phyloP scores from a whole-genome alignment of 305 asterid species.

The Fraxinus velutina region DNA sequence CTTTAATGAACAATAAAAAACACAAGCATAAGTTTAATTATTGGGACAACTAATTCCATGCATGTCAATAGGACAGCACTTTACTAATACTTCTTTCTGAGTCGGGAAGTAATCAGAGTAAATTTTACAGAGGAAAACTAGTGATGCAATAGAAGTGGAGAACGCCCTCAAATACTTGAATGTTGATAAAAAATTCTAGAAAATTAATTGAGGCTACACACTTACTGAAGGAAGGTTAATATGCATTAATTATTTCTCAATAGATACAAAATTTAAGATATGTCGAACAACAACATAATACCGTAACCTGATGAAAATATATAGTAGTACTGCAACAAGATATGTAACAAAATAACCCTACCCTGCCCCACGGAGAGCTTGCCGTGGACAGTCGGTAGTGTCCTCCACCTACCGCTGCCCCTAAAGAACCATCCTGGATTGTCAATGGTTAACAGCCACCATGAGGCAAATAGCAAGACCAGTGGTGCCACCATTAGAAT shows the following conservation, averaged over 20 bases:
- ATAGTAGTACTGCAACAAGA: constrained; percentile 34
- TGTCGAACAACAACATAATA: not conserved
- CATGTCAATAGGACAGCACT: not conserved
- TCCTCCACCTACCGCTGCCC: constrained; percentile 22
- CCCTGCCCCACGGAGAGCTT: constrained; percentile 37
- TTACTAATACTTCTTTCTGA: not conserved
- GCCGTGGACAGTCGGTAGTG: constrained; percentile 23
- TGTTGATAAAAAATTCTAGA: not conserved
- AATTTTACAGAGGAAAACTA: not conserved
- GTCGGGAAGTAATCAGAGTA: not conserved
- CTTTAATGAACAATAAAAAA: not conserved
- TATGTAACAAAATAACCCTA: constrained; percentile 29
- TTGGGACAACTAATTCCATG: not conserved
- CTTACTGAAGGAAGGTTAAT: not conserved
- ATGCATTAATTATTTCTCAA: not conserved
- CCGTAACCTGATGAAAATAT: constrained; percentile 25
- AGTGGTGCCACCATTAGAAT: constrained; percentile 31
- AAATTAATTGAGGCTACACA: not conserved
- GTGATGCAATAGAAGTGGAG: not conserved
- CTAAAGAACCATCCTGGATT: constrained; percentile 31
- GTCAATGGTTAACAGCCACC: constrained; percentile 27
- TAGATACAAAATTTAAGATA: not conserved
- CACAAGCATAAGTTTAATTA: not conserved
- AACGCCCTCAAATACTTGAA: not conserved
- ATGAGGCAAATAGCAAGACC: constrained; percentile 23